Evolutionary conservation across 2,329 filamentous ascomycete species (phyloP).

Genomic region (Rhynchosporium agropyri): DNA sequence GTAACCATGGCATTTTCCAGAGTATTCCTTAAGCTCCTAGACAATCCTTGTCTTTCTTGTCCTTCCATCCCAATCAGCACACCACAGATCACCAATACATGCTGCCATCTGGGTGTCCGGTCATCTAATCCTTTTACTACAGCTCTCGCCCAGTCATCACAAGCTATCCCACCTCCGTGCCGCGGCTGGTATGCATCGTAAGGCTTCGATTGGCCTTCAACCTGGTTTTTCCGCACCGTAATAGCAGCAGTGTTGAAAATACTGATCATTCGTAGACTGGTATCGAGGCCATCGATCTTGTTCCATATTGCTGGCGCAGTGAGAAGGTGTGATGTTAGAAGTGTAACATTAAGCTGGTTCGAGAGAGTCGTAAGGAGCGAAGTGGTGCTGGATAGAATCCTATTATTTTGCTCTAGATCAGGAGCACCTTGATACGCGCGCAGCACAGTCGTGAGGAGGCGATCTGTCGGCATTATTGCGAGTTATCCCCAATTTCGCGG

Average conservation of each 20-base stretch:
- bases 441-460: conserved; percentile 41
- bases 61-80: conserved; percentile 62
- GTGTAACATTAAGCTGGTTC: conserved; percentile 60
- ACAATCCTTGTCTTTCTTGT: conserved; percentile 57
- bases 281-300: conserved; percentile 53
- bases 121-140: conserved; percentile 46
- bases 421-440: conserved; percentile 39
- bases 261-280: conserved; percentile 55
- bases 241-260: conserved; percentile 58
- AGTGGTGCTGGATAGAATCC: conserved; percentile 53
- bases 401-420: conserved; percentile 35
- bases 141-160: conserved; percentile 46
- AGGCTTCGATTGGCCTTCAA: conserved; percentile 39
- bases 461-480: conserved; percentile 39
- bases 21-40: conserved; percentile 54
- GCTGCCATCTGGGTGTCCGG: conserved; percentile 70
- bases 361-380: conserved; percentile 59
- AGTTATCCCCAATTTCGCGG: conserved; percentile 23
- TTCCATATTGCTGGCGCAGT: conserved; percentile 60
- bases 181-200: conserved; percentile 41
- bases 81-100: conserved; percentile 65
- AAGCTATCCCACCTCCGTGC: conserved; percentile 54
- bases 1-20: conserved; percentile 63
- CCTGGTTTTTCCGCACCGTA: conserved; percentile 42
- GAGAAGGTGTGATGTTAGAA: conserved; percentile 60